Conservation (phyloP, 23 red algal genomes). For the Gracilaria domingensis region DNA sequence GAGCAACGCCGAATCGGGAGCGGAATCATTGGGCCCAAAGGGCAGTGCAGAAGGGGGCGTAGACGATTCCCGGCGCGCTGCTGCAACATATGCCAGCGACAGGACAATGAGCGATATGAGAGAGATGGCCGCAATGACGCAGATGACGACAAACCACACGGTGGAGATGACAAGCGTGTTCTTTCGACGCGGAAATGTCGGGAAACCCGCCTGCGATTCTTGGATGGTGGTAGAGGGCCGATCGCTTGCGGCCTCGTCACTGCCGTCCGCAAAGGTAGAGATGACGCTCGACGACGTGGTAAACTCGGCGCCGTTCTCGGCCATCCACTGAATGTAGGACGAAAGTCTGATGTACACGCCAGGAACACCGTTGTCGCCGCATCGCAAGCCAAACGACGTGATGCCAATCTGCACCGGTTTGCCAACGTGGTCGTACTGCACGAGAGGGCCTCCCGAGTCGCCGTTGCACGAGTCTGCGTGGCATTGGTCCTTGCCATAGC, state of each 20-base stretch:
- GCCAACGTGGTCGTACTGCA: slow-evolving; percentile 34
- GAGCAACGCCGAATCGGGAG: neutral
- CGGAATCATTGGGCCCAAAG: neutral
- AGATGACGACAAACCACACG: slow-evolving; percentile 32
- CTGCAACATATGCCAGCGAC: neutral
- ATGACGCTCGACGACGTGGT: neutral
- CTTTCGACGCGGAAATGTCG: neutral
- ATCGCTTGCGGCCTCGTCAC: slow-evolving; percentile 21
- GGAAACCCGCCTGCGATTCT: neutral
- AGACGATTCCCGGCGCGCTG: neutral
- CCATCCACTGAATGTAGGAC: slow-evolving; percentile 34
- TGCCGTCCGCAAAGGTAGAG: slow-evolving; percentile 22
- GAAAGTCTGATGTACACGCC: slow-evolving; percentile 47
- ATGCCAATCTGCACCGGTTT: slow-evolving; percentile 38
- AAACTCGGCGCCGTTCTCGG: slow-evolving; percentile 14
- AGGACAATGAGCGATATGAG: slow-evolving; percentile 7
- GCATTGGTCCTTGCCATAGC: slow-evolving; percentile 35
- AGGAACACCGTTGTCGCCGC: slow-evolving; percentile 41
- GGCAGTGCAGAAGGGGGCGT: neutral
- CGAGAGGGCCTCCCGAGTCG: slow-evolving; percentile 43
- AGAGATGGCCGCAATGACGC: slow-evolving; percentile 36
- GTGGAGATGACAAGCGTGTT: slow-evolving; percentile 29
- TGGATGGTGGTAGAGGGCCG: neutral
- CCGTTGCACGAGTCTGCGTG: slow-evolving; percentile 39
- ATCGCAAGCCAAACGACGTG: slow-evolving; percentile 42